Base-by-base conservation (phyloP, 495 filamentous ascomycete species). In the Penicillium desertorum region DNA sequence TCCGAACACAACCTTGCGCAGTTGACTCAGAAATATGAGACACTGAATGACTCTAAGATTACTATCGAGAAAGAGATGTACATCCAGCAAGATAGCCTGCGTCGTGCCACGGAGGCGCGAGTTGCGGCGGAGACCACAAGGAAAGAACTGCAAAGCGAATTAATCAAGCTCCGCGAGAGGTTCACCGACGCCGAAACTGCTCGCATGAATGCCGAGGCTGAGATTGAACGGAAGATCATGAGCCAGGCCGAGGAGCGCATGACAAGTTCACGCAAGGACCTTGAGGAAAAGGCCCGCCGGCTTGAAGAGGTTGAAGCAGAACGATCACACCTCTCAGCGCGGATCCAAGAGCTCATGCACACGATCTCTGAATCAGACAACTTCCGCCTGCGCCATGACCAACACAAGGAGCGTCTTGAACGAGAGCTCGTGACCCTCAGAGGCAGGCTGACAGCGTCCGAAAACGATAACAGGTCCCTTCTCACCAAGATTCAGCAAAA, bases 11-110 rank as follows among this genome's bases (percentile, higher is more conserved):
- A 94, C 64, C 87, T 87, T 57, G 77, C 86, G 17, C 84, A 86
- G 43, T 73, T 98, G 54, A 86, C 90, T 63, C 84, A 92, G 20
- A 92, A 98, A 56, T 96, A 88, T 63, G 83, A 92, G 30, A 81
- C 82, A n/a, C 79, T 98, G 14, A 96, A 96, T 60, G 91, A 96
- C 37, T 88, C 92, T 5, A 98, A 98, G 72, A 96, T 97, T 62
- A 94, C 82, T 39, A 97, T 98, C 53, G 94, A 98, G 69, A 97
- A 96, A 71, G 95, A 98, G 71, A 91, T 98, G 73, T 98, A 97
- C 68, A 85, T 88, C n/a, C 94, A 98, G 63, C 92, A 97, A 70
- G 94, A 98, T 67, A 89, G 88, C 14, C 83, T 97, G 45, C 88
- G 94, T 20, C 88, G 94, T 19, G 88, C 92, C 9, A 89, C 88